A percentile compares a stretch with the other conserved stretches of the same genome.
Evolutionary conservation across 148 eudicot genomes (phyloP).

Genomic region (Fallopia convolvulus): DNA sequence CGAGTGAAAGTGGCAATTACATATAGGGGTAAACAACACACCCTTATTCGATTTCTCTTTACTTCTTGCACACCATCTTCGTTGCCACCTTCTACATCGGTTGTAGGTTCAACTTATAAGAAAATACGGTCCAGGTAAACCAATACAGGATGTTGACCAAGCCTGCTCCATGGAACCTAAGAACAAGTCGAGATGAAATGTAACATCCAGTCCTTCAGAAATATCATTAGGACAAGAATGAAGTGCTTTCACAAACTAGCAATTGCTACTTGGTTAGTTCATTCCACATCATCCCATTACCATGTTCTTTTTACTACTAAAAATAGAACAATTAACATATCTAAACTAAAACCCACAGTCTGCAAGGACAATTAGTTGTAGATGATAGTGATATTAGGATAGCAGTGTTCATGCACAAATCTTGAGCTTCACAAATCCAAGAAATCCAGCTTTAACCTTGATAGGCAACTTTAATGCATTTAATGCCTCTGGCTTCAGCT

Average conservation of each 20-base stretch:
- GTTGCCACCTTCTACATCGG: conserved; percentile 80
- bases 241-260: neutral
- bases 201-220: neutral
- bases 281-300: neutral
- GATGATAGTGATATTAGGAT: neutral
- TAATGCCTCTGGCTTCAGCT: conserved; percentile 90
- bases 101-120: conserved; percentile 86
- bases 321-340: neutral
- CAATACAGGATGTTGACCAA: conserved; percentile 97
- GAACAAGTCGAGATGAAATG: conserved; percentile 1
- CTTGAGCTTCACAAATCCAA: conserved; percentile 95
- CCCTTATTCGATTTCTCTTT: conserved; percentile 76
- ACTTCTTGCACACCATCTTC: conserved; percentile 84
- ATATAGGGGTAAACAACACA: conserved; percentile 22
- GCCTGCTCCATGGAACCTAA: conserved; percentile 99
- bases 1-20: neutral
- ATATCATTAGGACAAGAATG: neutral
- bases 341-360: neutral
- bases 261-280: neutral
- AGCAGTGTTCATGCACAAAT: conserved; percentile 31
- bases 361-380: neutral
- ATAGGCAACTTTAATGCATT: conserved; percentile 91
- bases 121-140: conserved; percentile 79
- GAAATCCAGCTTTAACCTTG: conserved; percentile 96
- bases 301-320: neutral